Percentiles rank a stretch among this genome's conserved stretches.
Evolutionary conservation across 2,329 filamentous ascomycete genomes (phyloP).

Genomic region (Epichloe glyceriae): DNA sequence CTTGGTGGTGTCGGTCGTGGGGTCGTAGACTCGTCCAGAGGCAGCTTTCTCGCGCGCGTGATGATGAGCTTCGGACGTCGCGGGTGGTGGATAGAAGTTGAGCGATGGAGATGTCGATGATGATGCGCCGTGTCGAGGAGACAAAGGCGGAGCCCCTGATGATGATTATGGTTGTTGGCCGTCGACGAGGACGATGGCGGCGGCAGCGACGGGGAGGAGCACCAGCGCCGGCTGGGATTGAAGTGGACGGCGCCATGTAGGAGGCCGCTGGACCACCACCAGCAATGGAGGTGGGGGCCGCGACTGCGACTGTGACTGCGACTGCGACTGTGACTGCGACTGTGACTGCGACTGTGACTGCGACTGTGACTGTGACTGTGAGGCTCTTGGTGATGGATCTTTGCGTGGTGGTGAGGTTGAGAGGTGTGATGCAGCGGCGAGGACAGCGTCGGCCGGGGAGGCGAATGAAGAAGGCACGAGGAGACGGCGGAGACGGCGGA

Average conservation of each 20-base stretch:
- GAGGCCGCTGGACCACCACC: conserved; percentile 5
- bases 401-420: conserved; percentile 3
- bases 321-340: conserved; percentile 13
- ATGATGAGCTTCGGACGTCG: conserved; percentile 12
- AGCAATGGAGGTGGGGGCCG: conserved; percentile 4
- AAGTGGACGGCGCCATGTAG: conserved; percentile 23
- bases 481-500: conserved; percentile 3
- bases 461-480: conserved; percentile 19
- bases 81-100: conserved; percentile 5
- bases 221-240: conserved; percentile 15
- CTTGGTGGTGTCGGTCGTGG: conserved; percentile 35
- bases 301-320: conserved; percentile 14
- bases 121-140: conserved; percentile 29
- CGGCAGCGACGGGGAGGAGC: conserved; percentile 19
- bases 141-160: conserved; percentile 20
- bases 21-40: conserved; percentile 39
- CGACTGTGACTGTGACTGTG: conserved; percentile 14
- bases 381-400: conserved; percentile 1
- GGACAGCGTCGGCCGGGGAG: conserved; percentile 14
- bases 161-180: conserved; percentile 11
- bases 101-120: conserved; percentile 14
- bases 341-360: conserved; percentile 12
- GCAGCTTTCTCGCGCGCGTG: conserved; percentile 26
- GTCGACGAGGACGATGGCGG: conserved; percentile 14
- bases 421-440: conserved; percentile 3